Evolutionary conservation across 2,329 filamentous ascomycete species (phyloP).

Genomic region (Aspergillus quadrilineatus): DNA sequence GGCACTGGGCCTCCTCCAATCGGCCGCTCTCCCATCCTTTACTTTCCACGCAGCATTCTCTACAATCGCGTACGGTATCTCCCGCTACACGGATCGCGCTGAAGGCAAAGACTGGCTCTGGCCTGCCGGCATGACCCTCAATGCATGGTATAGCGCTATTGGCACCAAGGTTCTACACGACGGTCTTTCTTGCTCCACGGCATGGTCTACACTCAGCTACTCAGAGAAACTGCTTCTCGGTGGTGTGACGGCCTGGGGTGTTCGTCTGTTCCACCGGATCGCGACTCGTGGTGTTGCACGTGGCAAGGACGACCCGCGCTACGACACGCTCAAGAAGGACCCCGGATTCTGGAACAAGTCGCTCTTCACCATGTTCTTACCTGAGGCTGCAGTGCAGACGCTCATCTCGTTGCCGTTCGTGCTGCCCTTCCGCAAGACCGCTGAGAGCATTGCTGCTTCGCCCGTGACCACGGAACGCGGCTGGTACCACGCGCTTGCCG

Average conservation of each 20-base stretch:
- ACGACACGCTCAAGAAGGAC: constrained; percentile 52
- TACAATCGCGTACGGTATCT: constrained; percentile 52
- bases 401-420: constrained; percentile 59
- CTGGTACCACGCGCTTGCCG: constrained; percentile 37
- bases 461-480: constrained; percentile 30
- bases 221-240: constrained; percentile 57
- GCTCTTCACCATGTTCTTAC: constrained; percentile 55
- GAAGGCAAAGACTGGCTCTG: constrained; percentile 63
- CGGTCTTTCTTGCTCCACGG: constrained; percentile 47
- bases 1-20: constrained; percentile 52
- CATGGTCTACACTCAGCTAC: constrained; percentile 52
- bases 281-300: constrained; percentile 50
- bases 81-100: constrained; percentile 53
- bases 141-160: constrained; percentile 62
- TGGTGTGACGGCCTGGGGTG: constrained; percentile 59
- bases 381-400: constrained; percentile 58
- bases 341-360: constrained; percentile 60
- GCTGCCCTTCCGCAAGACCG: constrained; percentile 48
- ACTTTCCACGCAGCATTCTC: constrained; percentile 55
- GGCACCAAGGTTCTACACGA: constrained; percentile 51
- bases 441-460: constrained; percentile 28
- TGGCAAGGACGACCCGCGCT: constrained; percentile 57
- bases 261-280: constrained; percentile 57
- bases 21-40: constrained; percentile 56
- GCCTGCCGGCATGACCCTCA: constrained; percentile 55